phyloP scores from a whole-genome alignment of 768 basidiomycete genomes.

The Rubroboletus pulcherrimus region DNA sequence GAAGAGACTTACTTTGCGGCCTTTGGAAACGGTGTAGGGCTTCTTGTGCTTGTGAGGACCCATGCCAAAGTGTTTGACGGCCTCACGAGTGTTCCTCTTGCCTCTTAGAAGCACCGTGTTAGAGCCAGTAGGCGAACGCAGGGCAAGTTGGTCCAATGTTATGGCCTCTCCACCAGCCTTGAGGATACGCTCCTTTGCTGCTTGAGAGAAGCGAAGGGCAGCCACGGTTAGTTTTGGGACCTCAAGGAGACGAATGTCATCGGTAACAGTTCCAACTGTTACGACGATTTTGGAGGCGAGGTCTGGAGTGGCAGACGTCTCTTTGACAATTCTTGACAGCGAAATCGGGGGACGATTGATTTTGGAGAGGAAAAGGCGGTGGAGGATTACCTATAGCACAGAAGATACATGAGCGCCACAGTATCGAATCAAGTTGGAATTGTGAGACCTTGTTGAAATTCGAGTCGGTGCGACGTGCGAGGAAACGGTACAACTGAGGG shows the following conservation, averaged over 20 bases:
- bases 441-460: conserved; percentile 84
- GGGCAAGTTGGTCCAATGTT: conserved; percentile 95
- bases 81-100: conserved; percentile 89
- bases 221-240: conserved; percentile 92
- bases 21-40: conserved; percentile 93
- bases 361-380: conserved; percentile 95
- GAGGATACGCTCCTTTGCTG: conserved; percentile 91
- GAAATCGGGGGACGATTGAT: conserved; percentile 96
- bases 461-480: conserved; percentile 94
- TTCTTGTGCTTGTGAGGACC: conserved; percentile 99
- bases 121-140: conserved; percentile 89
- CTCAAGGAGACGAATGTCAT: conserved; percentile 83
- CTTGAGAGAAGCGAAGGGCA: conserved; percentile 90
- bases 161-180: conserved; percentile 93
- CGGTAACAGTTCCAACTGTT: conserved; percentile 87
- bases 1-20: conserved; percentile 69
- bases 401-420: conserved; percentile 18
- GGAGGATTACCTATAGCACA: conserved; percentile 74
- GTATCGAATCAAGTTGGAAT: conserved; percentile 1
- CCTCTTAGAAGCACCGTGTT: conserved; percentile 95
- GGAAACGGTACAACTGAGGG: conserved; percentile 92
- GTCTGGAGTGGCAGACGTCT: conserved; percentile 65
- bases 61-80: conserved; percentile 98
- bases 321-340: conserved; percentile 86
- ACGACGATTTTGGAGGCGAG: conserved; percentile 82